phyloP scores from a whole-genome alignment of 257 asterid species.

The Nicotiana obtusifolia region DNA sequence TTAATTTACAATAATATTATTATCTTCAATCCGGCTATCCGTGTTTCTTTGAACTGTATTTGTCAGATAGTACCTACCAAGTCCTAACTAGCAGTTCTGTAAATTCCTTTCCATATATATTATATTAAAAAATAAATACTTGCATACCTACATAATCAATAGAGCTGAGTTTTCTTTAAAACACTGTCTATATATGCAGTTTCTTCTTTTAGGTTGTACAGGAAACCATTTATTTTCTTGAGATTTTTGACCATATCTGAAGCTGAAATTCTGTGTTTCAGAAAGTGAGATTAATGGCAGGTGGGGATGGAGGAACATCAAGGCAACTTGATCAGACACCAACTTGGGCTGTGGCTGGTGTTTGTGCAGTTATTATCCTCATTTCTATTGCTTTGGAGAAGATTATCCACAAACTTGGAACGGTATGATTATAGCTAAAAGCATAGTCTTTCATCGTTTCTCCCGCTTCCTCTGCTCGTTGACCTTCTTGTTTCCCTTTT shows the following conservation, averaged over 20 bases:
- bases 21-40: not conserved
- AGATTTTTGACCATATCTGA: not conserved
- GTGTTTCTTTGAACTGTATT: not conserved
- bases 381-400: conserved; percentile 69
- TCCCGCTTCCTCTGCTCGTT: not conserved
- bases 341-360: conserved; percentile 94
- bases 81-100: not conserved
- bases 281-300: conserved; percentile 45
- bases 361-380: conserved; percentile 65
- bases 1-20: no score
- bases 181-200: no score
- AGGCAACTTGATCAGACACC: conserved; percentile 69
- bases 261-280: not conserved
- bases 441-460: not conserved
- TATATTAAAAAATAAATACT: not conserved
- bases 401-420: conserved; percentile 70
- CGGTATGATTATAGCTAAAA: conserved; percentile 23
- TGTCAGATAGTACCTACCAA: not conserved
- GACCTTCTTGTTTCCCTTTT: not conserved
- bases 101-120: not conserved
- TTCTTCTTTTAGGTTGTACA: not conserved
- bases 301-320: conserved; percentile 14
- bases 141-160: no score
- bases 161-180: not conserved
- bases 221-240: not conserved